Percentiles rank a stretch among this genome's conserved stretches.
phyloP scores from a whole-genome alignment of 495 filamentous ascomycete genomes.

The Xylaria sp. region DNA sequence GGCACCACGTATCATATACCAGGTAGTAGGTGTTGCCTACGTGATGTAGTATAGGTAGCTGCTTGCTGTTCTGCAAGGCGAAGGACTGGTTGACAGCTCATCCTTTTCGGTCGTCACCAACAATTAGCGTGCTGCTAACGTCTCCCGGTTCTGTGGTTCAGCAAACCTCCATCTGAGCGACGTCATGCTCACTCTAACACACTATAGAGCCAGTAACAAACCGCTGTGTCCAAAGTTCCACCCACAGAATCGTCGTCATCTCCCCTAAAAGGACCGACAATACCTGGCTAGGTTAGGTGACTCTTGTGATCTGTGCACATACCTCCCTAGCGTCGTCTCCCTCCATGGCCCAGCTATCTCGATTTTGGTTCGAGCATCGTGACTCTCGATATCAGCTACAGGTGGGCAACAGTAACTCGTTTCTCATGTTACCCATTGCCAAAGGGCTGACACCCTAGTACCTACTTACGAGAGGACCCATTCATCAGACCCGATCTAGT shows the following conservation, averaged over 20 bases:
- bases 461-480: not conserved
- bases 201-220: constrained; percentile 12
- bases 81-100: not conserved
- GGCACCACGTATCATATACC: not conserved
- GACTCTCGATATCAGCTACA: not conserved
- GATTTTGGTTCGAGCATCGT: constrained; percentile 7
- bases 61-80: constrained; percentile 6
- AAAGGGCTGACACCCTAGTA: not conserved
- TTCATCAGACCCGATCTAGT: not conserved
- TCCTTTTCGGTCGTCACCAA: not conserved
- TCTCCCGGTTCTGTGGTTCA: constrained; percentile 7
- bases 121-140: not conserved
- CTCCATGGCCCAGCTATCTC: not conserved
- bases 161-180: not conserved
- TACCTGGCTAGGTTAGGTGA: not conserved
- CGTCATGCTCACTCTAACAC: not conserved
- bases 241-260: not conserved
- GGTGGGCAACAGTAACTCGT: not conserved
- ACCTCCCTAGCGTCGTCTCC: not conserved
- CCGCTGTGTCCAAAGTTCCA: not conserved
- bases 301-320: constrained; percentile 12
- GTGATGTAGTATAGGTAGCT: not conserved
- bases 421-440: not conserved
- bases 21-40: not conserved
- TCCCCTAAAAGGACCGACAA: not conserved